Evolutionary conservation across 208 protist genomes (phyloP).

Genomic region (Jaenimonas drosophilae): DNA sequence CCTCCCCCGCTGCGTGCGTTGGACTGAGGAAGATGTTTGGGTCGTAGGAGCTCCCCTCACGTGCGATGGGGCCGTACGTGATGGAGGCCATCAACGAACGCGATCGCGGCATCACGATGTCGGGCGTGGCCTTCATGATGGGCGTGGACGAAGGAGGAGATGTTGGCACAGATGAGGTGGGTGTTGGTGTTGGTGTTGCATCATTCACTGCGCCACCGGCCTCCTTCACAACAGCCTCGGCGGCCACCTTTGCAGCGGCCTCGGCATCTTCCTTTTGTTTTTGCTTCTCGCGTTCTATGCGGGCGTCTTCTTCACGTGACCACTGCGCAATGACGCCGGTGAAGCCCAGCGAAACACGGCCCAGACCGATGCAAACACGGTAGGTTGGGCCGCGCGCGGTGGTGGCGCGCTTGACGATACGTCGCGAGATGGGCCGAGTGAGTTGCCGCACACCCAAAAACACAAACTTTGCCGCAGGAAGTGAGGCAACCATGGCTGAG

Average conservation of each 20-base stretch:
- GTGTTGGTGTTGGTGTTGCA: conserved; percentile 1
- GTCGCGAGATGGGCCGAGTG: conserved; percentile 51
- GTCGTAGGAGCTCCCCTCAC: conserved; percentile 52
- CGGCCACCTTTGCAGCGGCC: conserved; percentile 4
- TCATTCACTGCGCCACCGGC: conserved; percentile 1
- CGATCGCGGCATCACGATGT: conserved; percentile 49
- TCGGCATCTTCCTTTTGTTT: conserved; percentile 12
- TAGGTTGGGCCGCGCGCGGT: conserved; percentile 40
- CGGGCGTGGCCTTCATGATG: conserved; percentile 5
- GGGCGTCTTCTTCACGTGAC: conserved; percentile 16
- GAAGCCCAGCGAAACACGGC: conserved; percentile 65
- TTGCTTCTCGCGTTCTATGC: conserved; percentile 9
- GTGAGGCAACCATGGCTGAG: conserved; percentile 50
- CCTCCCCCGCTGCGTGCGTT: conserved; percentile 26
- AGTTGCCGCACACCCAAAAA: conserved; percentile 71
- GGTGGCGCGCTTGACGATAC: conserved; percentile 50
- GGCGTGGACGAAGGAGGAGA: neutral
- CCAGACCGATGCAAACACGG: conserved; percentile 59
- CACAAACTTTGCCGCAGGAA: conserved; percentile 61
- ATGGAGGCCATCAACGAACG: conserved; percentile 53
- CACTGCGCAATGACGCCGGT: conserved; percentile 59
- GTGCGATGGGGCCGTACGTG: conserved; percentile 31
- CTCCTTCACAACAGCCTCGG: conserved; percentile 4
- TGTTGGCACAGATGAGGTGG: neutral
- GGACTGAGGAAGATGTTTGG: conserved; percentile 38